Evolutionary conservation across 169 alveolate species (phyloP), one percentile per base, ranked within the genome.

Genomic region (Babesia bigemina): DNA sequence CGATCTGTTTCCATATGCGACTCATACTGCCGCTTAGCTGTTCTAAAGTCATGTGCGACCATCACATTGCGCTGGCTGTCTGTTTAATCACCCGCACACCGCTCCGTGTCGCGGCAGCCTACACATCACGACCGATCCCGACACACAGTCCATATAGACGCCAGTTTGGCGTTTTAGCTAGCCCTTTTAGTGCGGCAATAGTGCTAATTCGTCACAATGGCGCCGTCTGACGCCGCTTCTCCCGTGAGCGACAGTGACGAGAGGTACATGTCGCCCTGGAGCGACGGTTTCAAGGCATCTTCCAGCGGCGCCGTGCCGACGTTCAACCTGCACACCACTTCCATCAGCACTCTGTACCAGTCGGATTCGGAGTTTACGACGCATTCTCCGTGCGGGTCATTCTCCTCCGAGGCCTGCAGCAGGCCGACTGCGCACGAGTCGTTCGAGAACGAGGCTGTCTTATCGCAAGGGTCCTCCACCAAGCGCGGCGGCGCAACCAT

Each of bases 271-370:
- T 19, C 58, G 33, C 65, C 63, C 0, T 47, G 49, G 55, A 24
- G 33, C 22, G 66, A 29, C 17, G 53, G 65, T 42, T 44, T 42
- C 19, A 67, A 67, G 66, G 19, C 14, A 14, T 50, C 76, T 14
- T 44, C 63, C 7, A 13, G 36, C 4, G 21, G 36, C 36, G 58
- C 4, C 28, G 26, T 67, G 26, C 61, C 53, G 55, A 69, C 63
- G 10, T 45, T 48, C 33, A 70, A 66, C 24, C 70, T 66, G 26
- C 66, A 70, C 47, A 71, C 79, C 24, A n/a, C 66, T 4, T 81
- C 88, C 17, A 48, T 81, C 17, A 81, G 88, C 61, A 81, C 88
- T 14, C 77, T 69, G 14, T 81, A 73, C 49, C 88, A 81, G 55
- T 73, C 83, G 33, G 88, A 81, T 26, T 11, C 44, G 10, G 88